Evolutionary conservation across 371 early-diverging fungal species (phyloP).

Genomic region (Mortierella sp.): DNA sequence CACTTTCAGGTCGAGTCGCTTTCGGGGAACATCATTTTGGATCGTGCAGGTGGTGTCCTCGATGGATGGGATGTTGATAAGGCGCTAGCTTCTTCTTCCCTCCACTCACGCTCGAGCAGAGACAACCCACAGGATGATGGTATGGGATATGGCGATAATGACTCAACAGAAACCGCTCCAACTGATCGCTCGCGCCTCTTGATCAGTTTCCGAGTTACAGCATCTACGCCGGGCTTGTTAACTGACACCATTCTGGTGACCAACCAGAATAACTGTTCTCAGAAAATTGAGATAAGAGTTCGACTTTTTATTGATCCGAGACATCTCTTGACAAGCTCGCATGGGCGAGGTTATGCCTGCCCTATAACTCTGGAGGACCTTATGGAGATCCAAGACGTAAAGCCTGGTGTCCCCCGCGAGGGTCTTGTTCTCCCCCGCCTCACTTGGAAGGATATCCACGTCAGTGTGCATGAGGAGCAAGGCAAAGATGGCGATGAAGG

Average conservation of each 20-base stretch:
- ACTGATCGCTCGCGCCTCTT: conserved; percentile 60
- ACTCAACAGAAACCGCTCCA: conserved; percentile 20
- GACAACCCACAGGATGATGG: conserved; percentile 1
- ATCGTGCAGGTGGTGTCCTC: conserved; percentile 69
- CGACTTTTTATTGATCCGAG: conserved; percentile 76
- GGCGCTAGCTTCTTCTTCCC: conserved; percentile 12
- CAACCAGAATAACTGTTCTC: conserved; percentile 80
- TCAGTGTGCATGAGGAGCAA: conserved; percentile 37
- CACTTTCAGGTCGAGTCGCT: conserved; percentile 73
- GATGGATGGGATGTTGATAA: conserved; percentile 66
- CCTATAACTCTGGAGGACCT: conserved; percentile 40
- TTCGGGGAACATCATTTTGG: conserved; percentile 69
- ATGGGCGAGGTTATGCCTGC: conserved; percentile 44
- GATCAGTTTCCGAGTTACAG: conserved; percentile 71
- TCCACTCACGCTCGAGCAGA: conserved; percentile 27
- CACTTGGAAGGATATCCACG: conserved; percentile 53
- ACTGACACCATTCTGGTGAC: conserved; percentile 71
- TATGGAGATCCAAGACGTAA: conserved; percentile 33
- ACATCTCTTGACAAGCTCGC: conserved; percentile 23
- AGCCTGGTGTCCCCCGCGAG: conserved; percentile 39
- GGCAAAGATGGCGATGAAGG: conserved; percentile 4
- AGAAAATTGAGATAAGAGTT: conserved; percentile 74
- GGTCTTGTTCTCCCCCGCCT: conserved; percentile 39
- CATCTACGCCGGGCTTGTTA: conserved; percentile 71
- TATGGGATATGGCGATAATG: conserved; percentile 16